Conservation (phyloP, 73 alveolate species). For the Paramecium caudatum region DNA sequence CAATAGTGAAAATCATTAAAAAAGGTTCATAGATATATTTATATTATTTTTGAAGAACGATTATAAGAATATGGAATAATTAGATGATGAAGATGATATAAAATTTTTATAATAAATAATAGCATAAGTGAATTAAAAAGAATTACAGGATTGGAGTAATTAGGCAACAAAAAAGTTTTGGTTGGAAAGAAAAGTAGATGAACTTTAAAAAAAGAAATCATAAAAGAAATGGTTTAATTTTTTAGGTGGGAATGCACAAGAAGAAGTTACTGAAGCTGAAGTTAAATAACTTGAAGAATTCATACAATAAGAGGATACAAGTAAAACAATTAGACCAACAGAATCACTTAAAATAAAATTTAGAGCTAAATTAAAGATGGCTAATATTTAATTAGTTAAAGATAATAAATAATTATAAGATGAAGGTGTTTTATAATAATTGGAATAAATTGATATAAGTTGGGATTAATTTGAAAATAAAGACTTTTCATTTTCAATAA, state of each 20-base stretch:
- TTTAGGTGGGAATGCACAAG: constrained; percentile 4
- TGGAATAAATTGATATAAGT: neutral
- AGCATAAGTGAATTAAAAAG: neutral
- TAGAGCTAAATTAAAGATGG: neutral
- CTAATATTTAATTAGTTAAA: constrained; percentile 42
- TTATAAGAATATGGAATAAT: neutral
- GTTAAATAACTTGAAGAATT: constrained; percentile 27
- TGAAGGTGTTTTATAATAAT: constrained; percentile 6
- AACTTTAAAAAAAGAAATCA: neutral
- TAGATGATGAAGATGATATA: neutral
- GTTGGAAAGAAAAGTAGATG: constrained; percentile 18
- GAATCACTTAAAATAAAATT: neutral
- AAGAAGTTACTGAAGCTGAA: constrained; percentile 19
- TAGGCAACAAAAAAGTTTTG: constrained; percentile 1
- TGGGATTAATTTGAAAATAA: constrained; percentile 4
- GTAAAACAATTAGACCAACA: neutral
- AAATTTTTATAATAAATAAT: neutral
- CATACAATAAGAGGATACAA: constrained; percentile 7
- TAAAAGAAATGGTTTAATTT: constrained; percentile 52
- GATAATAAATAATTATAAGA: constrained; percentile 1
- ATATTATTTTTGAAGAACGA: constrained; percentile 4
- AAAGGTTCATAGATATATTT: neutral
- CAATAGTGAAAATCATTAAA: neutral
- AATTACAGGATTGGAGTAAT: constrained; percentile 23
- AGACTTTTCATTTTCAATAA: neutral